These are phyloP conservation scores for Tylopilus vinaceipallidus DNA, from an alignment of 768 basidiomycete genomes.

Conservation along the genomic window DNA sequence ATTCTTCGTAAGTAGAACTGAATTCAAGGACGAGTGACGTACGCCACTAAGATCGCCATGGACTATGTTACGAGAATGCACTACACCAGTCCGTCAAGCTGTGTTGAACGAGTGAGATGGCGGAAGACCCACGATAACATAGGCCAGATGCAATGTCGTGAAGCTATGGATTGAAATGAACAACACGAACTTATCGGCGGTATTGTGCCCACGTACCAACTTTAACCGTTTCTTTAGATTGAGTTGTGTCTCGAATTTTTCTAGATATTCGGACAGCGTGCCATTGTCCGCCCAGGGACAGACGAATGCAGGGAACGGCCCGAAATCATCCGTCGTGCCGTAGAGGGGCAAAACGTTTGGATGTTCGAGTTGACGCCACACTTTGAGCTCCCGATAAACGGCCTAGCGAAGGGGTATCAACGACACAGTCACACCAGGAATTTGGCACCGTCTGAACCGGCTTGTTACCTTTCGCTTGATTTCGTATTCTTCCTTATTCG, in stretches of 20 bases:
- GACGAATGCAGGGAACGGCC: constrained; percentile 30
- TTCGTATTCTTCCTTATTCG: neutral
- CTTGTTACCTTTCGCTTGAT: constrained; percentile 17
- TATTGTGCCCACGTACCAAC: constrained; percentile 10
- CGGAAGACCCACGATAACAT: constrained; percentile 13
- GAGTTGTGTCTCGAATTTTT: constrained; percentile 8
- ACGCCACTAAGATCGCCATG: constrained; percentile 44
- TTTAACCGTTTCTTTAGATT: constrained; percentile 15
- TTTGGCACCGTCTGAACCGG: neutral
- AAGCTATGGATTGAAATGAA: constrained; percentile 16
- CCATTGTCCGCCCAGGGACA: constrained; percentile 36
- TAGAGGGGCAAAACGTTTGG: constrained; percentile 31
- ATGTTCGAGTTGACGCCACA: constrained; percentile 32
- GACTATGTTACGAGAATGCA: constrained; percentile 24
- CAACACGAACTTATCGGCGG: neutral
- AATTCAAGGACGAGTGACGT: neutral
- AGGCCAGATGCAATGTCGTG: constrained; percentile 24
- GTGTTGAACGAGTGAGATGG: neutral
- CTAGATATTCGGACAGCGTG: constrained; percentile 30
- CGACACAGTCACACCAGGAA: neutral
- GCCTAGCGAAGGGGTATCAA: constrained; percentile 15
- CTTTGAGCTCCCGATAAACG: constrained; percentile 26
- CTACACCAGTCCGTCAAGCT: constrained; percentile 8
- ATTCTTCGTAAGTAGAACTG: neutral
- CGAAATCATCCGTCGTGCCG: constrained; percentile 27